A percentile compares a stretch with the other conserved stretches of the same genome.
Evolutionary conservation across 345 rosid genomes (phyloP).

Genomic region (Crucihimalaya himalaica): DNA sequence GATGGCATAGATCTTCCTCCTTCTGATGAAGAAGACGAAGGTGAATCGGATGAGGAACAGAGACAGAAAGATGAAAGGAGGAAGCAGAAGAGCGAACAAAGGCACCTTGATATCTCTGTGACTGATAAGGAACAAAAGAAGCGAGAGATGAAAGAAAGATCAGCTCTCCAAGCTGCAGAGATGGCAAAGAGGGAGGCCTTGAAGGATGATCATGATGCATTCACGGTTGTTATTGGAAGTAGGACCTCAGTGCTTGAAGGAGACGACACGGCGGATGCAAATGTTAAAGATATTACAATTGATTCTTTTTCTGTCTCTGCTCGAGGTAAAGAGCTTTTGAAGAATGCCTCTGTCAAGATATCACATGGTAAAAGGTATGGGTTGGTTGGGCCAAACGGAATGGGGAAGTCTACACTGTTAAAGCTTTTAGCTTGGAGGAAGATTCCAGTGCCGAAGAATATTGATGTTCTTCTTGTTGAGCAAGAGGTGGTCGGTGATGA

Average conservation of each 20-base stretch:
- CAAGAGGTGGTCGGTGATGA: conserved; percentile 95
- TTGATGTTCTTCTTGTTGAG: conserved; percentile 93
- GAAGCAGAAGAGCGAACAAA: conserved; percentile 56
- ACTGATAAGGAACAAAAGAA: conserved; percentile 86
- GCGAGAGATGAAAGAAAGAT: conserved; percentile 69
- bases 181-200: conserved; percentile 78
- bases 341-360: conserved; percentile 82
- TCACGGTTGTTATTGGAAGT: conserved; percentile 91
- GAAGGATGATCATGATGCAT: conserved; percentile 92
- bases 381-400: conserved; percentile 93
- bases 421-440: conserved; percentile 98
- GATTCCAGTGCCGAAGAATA: conserved; percentile 92
- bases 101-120: conserved; percentile 54
- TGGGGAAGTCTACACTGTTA: conserved; percentile 90
- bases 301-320: conserved; percentile 95
- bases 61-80: conserved; percentile 45
- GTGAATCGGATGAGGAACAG: conserved; percentile 52
- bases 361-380: conserved; percentile 98
- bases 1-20: conserved; percentile 93
- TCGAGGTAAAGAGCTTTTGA: conserved; percentile 88
- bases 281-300: conserved; percentile 79
- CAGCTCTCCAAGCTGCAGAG: conserved; percentile 56
- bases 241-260: conserved; percentile 87
- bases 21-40: conserved; percentile 78
- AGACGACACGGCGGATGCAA: conserved; percentile 83